Conservation (phyloP, 2,329 filamentous ascomycete species). For the Alternaria metachromatica region DNA sequence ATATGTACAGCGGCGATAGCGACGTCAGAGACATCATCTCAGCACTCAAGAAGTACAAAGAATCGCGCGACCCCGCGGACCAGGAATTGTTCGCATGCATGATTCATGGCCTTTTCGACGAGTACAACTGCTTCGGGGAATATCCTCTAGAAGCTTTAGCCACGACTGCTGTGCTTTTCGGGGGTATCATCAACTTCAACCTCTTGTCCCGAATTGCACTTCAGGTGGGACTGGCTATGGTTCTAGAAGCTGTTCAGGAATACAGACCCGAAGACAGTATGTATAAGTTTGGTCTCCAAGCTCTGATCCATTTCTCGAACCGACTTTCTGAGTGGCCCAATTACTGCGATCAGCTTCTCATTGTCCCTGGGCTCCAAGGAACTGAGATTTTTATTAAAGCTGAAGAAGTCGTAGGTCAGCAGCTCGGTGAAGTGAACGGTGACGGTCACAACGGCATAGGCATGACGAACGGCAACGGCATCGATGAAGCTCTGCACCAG, state of each 20-base stretch:
- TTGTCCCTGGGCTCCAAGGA: slow-evolving; percentile 80
- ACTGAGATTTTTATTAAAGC: slow-evolving; percentile 86
- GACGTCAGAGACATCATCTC: slow-evolving; percentile 86
- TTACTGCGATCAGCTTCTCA: slow-evolving; percentile 84
- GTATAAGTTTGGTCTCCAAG: slow-evolving; percentile 98
- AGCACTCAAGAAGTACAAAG: slow-evolving; percentile 84
- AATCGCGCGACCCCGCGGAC: slow-evolving; percentile 80
- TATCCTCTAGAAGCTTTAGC: slow-evolving; percentile 96
- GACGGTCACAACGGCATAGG: slow-evolving; percentile 55
- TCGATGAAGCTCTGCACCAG: slow-evolving; percentile 65
- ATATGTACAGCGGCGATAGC: slow-evolving; percentile 93
- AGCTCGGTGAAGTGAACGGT: slow-evolving; percentile 65
- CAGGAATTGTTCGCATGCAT: slow-evolving; percentile 98
- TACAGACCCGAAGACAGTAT: slow-evolving; percentile 84
- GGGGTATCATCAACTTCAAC: slow-evolving; percentile 93
- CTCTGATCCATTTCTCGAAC: slow-evolving; percentile 83
- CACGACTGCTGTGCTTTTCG: slow-evolving; percentile 94
- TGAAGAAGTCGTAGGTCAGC: slow-evolving; percentile 76
- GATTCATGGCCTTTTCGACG: slow-evolving; percentile 97
- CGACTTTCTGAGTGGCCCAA: slow-evolving; percentile 94
- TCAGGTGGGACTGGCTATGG: slow-evolving; percentile 95
- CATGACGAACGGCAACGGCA: slow-evolving; percentile 70
- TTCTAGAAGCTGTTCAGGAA: slow-evolving; percentile 92
- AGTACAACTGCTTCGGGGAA: slow-evolving; percentile 93
- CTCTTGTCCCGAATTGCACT: slow-evolving; percentile 88